Base-by-base conservation (phyloP, 139 green algal species). In the Coccomyxa sp. region DNA sequence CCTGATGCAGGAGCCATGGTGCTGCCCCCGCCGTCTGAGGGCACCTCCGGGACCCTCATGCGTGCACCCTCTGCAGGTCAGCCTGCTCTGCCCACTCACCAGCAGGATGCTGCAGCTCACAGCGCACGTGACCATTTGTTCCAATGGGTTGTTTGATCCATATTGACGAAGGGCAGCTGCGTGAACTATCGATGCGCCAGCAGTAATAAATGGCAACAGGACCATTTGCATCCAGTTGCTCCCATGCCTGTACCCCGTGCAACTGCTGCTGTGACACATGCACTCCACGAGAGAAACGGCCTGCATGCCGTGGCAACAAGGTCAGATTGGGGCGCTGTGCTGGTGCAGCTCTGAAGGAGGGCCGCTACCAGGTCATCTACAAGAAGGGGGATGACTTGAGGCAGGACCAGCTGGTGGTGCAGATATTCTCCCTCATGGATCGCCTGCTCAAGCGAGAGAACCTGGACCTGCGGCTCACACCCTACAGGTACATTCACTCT, bases 381-480 rank as follows among this genome's bases (percentile, higher is more conserved):
- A 99, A 99, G 88, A 95, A 93, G 76, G 97, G 97, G 0, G 97
- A 99, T 82, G 97, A 99, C 90, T 85, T 99, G 82, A 89, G 97
- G n/a, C 95, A 98, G 86, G 95, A 97, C 85, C 93, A 96, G 88
- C 85, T 94, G 80, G 86, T 92, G 58, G 67, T 95, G 79, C 93
- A 98, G 86, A 97, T 99, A 89, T 94, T 99, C 76, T 90, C 87
- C 9, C 93, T 99, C 0, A 99, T 99, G 96, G 97, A 99, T 77
- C 86, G 90, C 38, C 91, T 99, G 84, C 91, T 99, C 27, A 98
- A 98, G 92, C 88, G 93, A 13, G 96, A 99, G 86, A 96, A 95
- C 85, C 88, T 98, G 81, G 95, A 98, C 89, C 91, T 99, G 67
- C 85, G 89, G 9, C 87, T 99, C 38, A 98, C 96, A 13, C 92